Base-by-base conservation (phyloP, 2,329 filamentous ascomycete species). In the Dactylonectria macrodidyma region DNA sequence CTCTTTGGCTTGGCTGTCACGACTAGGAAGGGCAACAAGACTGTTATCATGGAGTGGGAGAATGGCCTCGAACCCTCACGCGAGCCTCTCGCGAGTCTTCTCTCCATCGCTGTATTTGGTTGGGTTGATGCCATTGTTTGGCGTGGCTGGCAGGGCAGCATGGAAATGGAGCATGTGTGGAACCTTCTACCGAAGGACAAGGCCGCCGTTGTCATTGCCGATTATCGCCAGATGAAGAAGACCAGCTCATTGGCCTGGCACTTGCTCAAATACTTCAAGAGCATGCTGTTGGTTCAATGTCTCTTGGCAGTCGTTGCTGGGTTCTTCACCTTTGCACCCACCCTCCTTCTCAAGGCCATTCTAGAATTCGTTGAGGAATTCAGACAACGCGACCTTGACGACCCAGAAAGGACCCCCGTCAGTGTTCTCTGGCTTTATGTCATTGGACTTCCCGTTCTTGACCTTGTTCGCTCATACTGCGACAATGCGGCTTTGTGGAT, bases 351-450 rank as follows among this genome's bases (percentile, higher is more conserved):
- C 47, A 95, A 95, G 78, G 92, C 92, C 16, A 98, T 99, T 68
- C 86, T 99, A 33, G 91, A 98, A 80, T 98, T 97, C 77, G 92
- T 98, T n/a, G 95, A 99, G 82, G 86, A 92, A 62, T 95, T 95
- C 16, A n/a, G 16, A 5, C 16, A 9, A 10, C 5, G 5, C 3
- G 12, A 38, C 9, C 12, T 14, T 1, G 86, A 89, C 1, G 84
- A 86, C 26, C 26, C 26, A 5, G 47, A 51, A 6, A 33, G 14
- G 3, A 92, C 92, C 1, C 95, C 96, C 0, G 83, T 88, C 57
- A 98, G 96, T 78, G 95, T 97, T 19, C 91, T 97, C 24, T 99
- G 96, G 96, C 90, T 99, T 58, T 97, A 95, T 76, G 96, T 98
- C 54, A 94, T 97, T 54, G 86, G 97, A 2, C 89, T 99, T 8